Percentiles rank a stretch among this genome's conserved stretches.
phyloP scores from a whole-genome alignment of 2,329 filamentous ascomycete species.

The Phyllosticta citribraziliensis region DNA sequence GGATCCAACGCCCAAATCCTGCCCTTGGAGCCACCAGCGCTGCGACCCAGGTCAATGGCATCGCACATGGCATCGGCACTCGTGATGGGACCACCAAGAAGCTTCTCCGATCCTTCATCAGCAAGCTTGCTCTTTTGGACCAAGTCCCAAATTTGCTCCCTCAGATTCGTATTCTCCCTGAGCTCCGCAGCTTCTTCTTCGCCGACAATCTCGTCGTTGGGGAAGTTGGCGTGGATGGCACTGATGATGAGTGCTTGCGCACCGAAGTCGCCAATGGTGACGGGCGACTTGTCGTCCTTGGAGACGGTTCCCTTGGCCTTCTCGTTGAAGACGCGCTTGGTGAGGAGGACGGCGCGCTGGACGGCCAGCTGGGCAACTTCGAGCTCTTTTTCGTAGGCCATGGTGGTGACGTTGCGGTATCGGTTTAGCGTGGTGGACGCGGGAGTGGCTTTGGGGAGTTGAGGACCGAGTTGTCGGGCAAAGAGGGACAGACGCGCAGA shows the following conservation, averaged over 20 bases:
- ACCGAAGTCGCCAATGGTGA: conserved; percentile 96
- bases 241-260: conserved; percentile 93
- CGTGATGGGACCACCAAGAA: conserved; percentile 60
- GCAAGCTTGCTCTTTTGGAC: conserved; percentile 63
- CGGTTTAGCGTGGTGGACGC: conserved; percentile 6
- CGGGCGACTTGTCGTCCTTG: conserved; percentile 92
- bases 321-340: conserved; percentile 70
- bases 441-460: conserved; percentile 12
- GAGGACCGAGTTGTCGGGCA: conserved; percentile 9
- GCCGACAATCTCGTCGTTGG: conserved; percentile 79
- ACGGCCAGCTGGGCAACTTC: conserved; percentile 79
- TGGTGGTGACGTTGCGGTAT: conserved; percentile 18
- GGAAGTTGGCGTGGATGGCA: conserved; percentile 83
- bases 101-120: conserved; percentile 53
- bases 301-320: conserved; percentile 89
- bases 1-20: conserved; percentile 95
- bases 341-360: conserved; percentile 68
- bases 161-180: conserved; percentile 58
- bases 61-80: conserved; percentile 55
- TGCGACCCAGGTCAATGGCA: conserved; percentile 51
- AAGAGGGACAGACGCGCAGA: conserved; percentile 16
- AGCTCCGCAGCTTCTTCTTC: conserved; percentile 87
- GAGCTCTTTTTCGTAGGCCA: conserved; percentile 64
- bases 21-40: conserved; percentile 60
- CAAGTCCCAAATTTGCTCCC: conserved; percentile 73